These are phyloP conservation scores for Candida nonsorbophila DNA, from an alignment of 805 yeast genomes.

Conservation along the genomic window DNA sequence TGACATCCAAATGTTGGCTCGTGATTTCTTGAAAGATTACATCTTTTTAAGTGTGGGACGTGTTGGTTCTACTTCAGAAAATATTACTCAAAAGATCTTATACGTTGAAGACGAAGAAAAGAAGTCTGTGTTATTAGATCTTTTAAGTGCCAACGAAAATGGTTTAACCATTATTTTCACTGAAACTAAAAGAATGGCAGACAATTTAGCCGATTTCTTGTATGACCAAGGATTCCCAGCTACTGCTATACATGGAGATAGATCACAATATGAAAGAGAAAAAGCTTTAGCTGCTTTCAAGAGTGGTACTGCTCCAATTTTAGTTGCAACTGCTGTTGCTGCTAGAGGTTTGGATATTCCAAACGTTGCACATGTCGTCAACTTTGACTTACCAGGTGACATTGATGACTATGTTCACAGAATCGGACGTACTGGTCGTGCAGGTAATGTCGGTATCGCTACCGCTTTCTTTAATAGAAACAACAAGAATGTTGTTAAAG, in stretches of 20 bases:
- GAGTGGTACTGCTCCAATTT: conserved; percentile 83
- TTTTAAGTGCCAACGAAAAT: conserved; percentile 66
- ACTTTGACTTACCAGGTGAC: conserved; percentile 94
- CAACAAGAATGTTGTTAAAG: conserved; percentile 85
- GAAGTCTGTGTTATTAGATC: conserved; percentile 82
- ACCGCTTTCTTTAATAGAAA: conserved; percentile 98
- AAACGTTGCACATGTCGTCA: conserved; percentile 95
- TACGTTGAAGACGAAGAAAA: conserved; percentile 94
- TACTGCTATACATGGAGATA: conserved; percentile 98
- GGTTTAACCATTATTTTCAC: conserved; percentile 94
- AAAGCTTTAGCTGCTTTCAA: conserved; percentile 93
- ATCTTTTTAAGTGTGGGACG: conserved; percentile 96
- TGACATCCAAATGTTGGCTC: conserved; percentile 94
- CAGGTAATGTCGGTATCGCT: conserved; percentile 98
- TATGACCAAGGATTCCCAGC: conserved; percentile 90
- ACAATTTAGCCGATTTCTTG: conserved; percentile 86
- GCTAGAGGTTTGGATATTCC: conserved; percentile 99
- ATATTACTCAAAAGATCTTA: conserved; percentile 89
- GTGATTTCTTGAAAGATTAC: conserved; percentile 94
- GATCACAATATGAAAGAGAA: conserved; percentile 97
- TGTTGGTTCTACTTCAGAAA: conserved; percentile 98
- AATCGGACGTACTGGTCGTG: conserved; percentile 99
- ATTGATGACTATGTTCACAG: conserved; percentile 98
- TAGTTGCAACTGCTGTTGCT: conserved; percentile 99
- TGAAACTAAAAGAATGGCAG: conserved; percentile 99